Evolutionary conservation across 768 basidiomycete species (phyloP).

Genomic region (Porphyrellus cyaneotinctus): DNA sequence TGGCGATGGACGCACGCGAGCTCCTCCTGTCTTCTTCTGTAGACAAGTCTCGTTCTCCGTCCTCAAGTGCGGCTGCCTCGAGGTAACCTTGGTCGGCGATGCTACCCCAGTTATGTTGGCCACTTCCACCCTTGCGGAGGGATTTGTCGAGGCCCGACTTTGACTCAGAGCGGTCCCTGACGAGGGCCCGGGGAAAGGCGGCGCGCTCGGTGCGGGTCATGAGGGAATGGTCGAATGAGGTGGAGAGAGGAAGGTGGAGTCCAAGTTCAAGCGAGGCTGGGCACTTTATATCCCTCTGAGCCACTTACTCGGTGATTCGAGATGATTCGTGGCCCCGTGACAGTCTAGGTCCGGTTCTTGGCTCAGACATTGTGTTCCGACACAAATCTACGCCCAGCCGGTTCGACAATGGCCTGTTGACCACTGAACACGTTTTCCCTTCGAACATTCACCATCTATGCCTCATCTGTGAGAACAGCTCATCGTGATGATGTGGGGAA

Average conservation of each 20-base stretch:
- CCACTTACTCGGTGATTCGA: background rate
- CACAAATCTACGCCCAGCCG: background rate
- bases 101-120: conserved; percentile 84
- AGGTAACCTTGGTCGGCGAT: conserved; percentile 58
- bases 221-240: conserved; percentile 11
- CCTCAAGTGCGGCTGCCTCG: conserved; percentile 55
- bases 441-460: background rate
- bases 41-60: conserved; percentile 50
- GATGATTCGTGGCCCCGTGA: background rate
- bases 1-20: conserved; percentile 16
- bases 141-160: conserved; percentile 71
- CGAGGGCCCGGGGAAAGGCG: conserved; percentile 62
- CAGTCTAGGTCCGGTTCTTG: background rate
- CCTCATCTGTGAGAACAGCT: background rate
- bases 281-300: conserved; percentile 21
- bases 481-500: conserved; percentile 25
- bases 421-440: background rate
- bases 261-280: background rate
- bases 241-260: background rate
- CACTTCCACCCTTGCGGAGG: conserved; percentile 74
- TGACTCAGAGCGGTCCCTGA: conserved; percentile 75
- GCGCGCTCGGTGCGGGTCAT: conserved; percentile 85
- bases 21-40: conserved; percentile 23
- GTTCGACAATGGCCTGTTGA: background rate
- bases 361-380: background rate